Conservation (phyloP, 208 protist genomes). For the Herpetomonas tarakana region DNA sequence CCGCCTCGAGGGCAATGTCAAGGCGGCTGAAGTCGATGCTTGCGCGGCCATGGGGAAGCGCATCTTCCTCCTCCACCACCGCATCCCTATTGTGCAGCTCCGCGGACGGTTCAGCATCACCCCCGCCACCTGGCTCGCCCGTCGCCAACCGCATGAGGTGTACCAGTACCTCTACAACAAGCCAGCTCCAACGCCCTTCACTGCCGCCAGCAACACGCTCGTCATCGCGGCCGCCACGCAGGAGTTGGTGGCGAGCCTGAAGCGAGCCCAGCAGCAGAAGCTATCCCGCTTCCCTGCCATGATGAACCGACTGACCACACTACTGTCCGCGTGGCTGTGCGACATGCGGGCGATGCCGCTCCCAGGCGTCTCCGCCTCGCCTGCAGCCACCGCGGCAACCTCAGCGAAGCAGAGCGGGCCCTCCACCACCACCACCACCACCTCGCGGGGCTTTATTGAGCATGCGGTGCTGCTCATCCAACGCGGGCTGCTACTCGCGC, state of each 20-base stretch:
- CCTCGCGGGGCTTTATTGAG: slow-evolving; percentile 40
- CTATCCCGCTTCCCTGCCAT: slow-evolving; percentile 9
- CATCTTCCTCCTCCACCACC: slow-evolving; percentile 12
- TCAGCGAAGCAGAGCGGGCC: background rate
- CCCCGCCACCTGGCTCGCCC: slow-evolving; percentile 6
- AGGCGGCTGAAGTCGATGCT: slow-evolving; percentile 5
- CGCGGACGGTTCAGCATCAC: slow-evolving; percentile 25
- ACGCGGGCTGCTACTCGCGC: slow-evolving; percentile 56
- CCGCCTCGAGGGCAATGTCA: background rate
- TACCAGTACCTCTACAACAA: slow-evolving; percentile 15
- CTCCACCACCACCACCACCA: background rate
- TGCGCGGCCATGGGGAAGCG: slow-evolving; percentile 6
- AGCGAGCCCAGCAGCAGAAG: background rate
- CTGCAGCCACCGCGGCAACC: background rate
- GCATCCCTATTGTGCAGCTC: slow-evolving; percentile 4
- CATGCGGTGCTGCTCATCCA: slow-evolving; percentile 44
- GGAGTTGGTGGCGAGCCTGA: background rate
- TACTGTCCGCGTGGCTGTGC: slow-evolving; percentile 24
- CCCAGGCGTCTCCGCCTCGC: background rate
- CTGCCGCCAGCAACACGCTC: background rate
- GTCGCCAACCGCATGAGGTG: slow-evolving; percentile 2
- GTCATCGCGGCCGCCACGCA: background rate
- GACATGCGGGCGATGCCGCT: background rate
- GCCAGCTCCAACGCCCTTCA: slow-evolving; percentile 10
- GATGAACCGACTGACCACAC: slow-evolving; percentile 28